These are phyloP conservation scores for Dipodascopsis uninucleata DNA, from an alignment of 805 yeast species.

Conservation along the genomic window DNA sequence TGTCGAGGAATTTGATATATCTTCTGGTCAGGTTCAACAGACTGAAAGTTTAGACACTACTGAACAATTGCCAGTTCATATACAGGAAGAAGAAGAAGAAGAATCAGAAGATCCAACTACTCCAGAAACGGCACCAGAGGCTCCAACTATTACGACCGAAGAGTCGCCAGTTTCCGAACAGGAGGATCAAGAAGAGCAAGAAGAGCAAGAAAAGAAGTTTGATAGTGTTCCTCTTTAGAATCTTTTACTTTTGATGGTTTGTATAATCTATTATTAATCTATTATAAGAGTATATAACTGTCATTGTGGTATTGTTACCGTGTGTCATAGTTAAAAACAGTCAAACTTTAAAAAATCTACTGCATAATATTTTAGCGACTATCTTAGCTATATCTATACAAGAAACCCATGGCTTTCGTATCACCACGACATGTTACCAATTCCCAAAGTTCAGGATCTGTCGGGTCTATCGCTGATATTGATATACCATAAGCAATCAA, in stretches of 20 bases:
- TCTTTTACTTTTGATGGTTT: too few species aligned
- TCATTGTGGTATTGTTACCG: too few species aligned
- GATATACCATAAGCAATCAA: slow-evolving; percentile 10
- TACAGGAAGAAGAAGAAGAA: slow-evolving; percentile 3
- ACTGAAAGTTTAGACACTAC: neutral
- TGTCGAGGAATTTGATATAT: too few species aligned
- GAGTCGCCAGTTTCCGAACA: slow-evolving; percentile 9
- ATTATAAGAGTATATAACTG: too few species aligned
- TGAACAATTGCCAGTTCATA: neutral
- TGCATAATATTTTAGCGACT: too few species aligned
- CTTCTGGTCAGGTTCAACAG: neutral
- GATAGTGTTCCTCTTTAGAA: slow-evolving; percentile 13
- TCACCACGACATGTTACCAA: slow-evolving; percentile 17
- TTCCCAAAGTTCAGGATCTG: slow-evolving; percentile 17
- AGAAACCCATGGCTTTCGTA: slow-evolving; percentile 12
- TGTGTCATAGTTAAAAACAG: too few species aligned
- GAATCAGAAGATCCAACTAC: neutral
- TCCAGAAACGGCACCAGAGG: neutral
- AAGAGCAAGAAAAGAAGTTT: slow-evolving; percentile 10
- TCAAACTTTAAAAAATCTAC: too few species aligned
- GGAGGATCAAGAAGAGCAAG: slow-evolving; percentile 14
- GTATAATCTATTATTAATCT: too few species aligned
- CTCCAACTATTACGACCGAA: neutral
- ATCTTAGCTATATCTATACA: too few species aligned
- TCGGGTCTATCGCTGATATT: slow-evolving; percentile 1